Evolutionary conservation across 805 yeast species (phyloP), one percentile per base, ranked within the genome.

Genomic region (Saccharomycopsis fibuligera): DNA sequence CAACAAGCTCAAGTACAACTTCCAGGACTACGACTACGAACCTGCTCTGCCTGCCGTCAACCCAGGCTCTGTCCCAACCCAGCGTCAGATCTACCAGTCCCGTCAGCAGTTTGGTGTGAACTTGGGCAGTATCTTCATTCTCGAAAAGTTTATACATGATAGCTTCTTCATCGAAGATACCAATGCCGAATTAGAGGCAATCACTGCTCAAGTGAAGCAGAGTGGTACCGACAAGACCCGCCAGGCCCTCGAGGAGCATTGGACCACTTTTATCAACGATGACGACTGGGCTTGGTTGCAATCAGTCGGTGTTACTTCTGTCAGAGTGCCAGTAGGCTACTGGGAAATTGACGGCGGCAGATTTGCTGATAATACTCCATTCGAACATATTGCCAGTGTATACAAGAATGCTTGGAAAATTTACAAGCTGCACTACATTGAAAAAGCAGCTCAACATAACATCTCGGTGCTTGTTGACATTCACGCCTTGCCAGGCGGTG

Each of bases 401-500:
- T 91, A 91, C 64, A 55, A 55, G n/a, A 72, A 76, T 56, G 83
- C 96, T 0, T 91, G 97, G 97, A 62, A 62, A 4, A 68, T 73
- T 19, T 70, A 83, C 53, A 79, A 77, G 61, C 53, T 63, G 24
- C 58, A 68, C 33, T 70, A 78, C 47, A 70, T 89, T 37, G 69
- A 72, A 40, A 75, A 69, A 45, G 97, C 97, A 1, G 73, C 61
- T 0, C 52, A 69, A 17, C 64, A 79, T 56, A 70, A 75, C 27
- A 91, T 91, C 50, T 84, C 88, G 10, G 80, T 91, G 0, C 58
- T 91, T 47, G 74, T 91, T 14, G 98, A 91, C 64, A 58, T 91
- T 38, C 98, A 93, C 65, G 97, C 85, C 0, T 64, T 91, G 8
- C 97, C 97, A 3, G 88, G 87, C 12, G 97, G 97, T 33, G 97